phyloP scores from a whole-genome alignment of 2,329 filamentous ascomycete genomes.

The Talaromyces sp. region DNA sequence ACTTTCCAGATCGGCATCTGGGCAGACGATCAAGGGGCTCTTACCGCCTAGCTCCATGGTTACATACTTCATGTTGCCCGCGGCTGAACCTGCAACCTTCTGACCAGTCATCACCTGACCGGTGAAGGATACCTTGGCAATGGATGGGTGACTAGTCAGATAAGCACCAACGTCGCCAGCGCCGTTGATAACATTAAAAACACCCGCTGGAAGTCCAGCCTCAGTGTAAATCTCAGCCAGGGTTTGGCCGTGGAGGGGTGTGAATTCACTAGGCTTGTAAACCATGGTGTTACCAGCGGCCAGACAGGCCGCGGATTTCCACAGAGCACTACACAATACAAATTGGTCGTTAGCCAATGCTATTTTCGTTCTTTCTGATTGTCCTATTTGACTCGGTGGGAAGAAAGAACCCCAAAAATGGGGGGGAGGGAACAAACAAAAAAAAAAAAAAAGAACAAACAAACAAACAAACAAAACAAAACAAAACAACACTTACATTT shows the following conservation, averaged over 20 bases:
- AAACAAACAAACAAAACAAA: no score
- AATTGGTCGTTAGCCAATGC: no score
- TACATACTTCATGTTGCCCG: slow-evolving; percentile 81
- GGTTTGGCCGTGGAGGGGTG: slow-evolving; percentile 76
- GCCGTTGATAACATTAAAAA: slow-evolving; percentile 86
- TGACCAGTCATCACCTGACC: slow-evolving; percentile 81
- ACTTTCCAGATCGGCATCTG: slow-evolving; percentile 74
- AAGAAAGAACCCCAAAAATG: no score
- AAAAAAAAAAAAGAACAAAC: no score
- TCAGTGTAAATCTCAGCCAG: slow-evolving; percentile 76
- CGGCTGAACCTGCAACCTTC: slow-evolving; percentile 77
- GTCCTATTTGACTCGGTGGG: no score
- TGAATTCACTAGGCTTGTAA: slow-evolving; percentile 88
- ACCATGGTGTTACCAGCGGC: slow-evolving; percentile 88
- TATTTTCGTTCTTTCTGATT: no score
- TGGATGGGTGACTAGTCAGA: slow-evolving; percentile 69
- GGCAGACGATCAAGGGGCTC: slow-evolving; percentile 76
- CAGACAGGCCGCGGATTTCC: slow-evolving; percentile 84
- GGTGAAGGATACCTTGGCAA: slow-evolving; percentile 88
- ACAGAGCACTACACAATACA: slow-evolving; percentile 62
- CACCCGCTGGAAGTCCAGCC: slow-evolving; percentile 77
- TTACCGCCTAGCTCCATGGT: slow-evolving; percentile 93
- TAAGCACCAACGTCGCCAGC: slow-evolving; percentile 76
- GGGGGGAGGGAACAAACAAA: no score
- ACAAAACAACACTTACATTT: slow-evolving; percentile 67